These are phyloP conservation scores for Aurinia saxatilis DNA, from an alignment of 345 rosid species.

Conservation along the genomic window DNA sequence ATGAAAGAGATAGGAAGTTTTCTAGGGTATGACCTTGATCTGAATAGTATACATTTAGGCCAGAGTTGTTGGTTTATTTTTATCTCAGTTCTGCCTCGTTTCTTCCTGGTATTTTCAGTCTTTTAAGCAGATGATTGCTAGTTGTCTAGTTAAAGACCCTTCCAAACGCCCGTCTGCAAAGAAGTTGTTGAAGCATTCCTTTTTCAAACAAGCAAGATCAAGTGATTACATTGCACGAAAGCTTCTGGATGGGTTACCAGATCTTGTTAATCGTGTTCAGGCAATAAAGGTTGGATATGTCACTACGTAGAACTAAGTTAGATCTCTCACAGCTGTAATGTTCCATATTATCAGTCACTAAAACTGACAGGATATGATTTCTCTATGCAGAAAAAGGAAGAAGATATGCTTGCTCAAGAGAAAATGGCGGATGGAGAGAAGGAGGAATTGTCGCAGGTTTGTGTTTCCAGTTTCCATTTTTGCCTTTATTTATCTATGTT, in stretches of 20 bases:
- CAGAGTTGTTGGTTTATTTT: background rate
- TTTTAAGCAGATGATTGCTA: constrained; percentile 98
- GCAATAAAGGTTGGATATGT: constrained; percentile 62
- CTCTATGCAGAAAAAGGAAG: constrained; percentile 74
- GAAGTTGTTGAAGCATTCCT: constrained; percentile 81
- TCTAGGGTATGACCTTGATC: constrained; percentile 58
- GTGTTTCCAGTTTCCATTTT: constrained; percentile 21
- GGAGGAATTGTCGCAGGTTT: constrained; percentile 95
- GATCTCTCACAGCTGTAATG: background rate
- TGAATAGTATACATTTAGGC: background rate
- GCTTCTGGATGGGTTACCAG: constrained; percentile 87
- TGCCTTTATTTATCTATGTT: background rate
- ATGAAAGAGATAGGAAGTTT: constrained; percentile 90
- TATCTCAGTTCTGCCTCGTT: constrained; percentile 16
- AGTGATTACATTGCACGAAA: constrained; percentile 70
- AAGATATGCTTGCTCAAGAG: constrained; percentile 98
- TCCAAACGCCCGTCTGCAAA: constrained; percentile 85
- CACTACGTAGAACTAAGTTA: constrained; percentile 8
- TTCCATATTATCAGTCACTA: background rate
- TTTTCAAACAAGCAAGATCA: constrained; percentile 95
- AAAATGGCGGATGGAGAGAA: constrained; percentile 93
- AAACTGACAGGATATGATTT: constrained; percentile 19
- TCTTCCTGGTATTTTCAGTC: constrained; percentile 44
- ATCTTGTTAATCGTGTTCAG: constrained; percentile 86
- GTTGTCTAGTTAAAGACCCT: constrained; percentile 98